phyloP scores from a whole-genome alignment of 371 early-diverging fungal species.

The Thermomucor indicae-seudaticae region DNA sequence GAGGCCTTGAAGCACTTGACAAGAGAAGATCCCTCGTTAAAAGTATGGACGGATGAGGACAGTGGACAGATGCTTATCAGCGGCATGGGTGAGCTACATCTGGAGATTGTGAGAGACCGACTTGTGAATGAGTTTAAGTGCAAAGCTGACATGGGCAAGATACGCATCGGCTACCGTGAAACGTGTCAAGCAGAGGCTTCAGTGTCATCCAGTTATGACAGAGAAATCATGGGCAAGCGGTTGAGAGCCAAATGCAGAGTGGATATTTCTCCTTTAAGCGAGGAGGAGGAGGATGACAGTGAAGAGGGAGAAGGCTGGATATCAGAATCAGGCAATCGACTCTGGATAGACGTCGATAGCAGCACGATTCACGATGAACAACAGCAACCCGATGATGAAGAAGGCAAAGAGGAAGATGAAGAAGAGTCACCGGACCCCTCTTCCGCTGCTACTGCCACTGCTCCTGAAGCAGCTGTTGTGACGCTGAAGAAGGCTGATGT shows the following conservation, averaged over 20 bases:
- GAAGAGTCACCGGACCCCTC: conserved; percentile 9
- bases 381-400: conserved; percentile 8
- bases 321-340: background rate
- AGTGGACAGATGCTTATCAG: conserved; percentile 88
- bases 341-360: background rate
- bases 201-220: conserved; percentile 49
- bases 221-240: conserved; percentile 71
- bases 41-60: conserved; percentile 72
- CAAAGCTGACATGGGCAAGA: conserved; percentile 78
- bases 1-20: conserved; percentile 72
- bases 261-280: conserved; percentile 42
- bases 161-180: conserved; percentile 89
- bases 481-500: conserved; percentile 33
- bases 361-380: too few relatives aligned
- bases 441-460: conserved; percentile 7
- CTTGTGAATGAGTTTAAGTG: conserved; percentile 77
- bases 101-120: conserved; percentile 86
- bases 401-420: conserved; percentile 27
- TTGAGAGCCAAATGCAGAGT: conserved; percentile 61
- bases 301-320: conserved; percentile 1
- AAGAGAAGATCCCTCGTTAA: conserved; percentile 90
- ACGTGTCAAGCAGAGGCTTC: conserved; percentile 46
- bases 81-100: conserved; percentile 97
- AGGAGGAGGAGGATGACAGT: conserved; percentile 12
- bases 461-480: conserved; percentile 2